Percentiles rank a stretch among this genome's conserved stretches.
These are phyloP conservation scores for Wickerhamiella qilinensis DNA, from an alignment of 805 yeast genomes.

Conservation along the genomic window DNA sequence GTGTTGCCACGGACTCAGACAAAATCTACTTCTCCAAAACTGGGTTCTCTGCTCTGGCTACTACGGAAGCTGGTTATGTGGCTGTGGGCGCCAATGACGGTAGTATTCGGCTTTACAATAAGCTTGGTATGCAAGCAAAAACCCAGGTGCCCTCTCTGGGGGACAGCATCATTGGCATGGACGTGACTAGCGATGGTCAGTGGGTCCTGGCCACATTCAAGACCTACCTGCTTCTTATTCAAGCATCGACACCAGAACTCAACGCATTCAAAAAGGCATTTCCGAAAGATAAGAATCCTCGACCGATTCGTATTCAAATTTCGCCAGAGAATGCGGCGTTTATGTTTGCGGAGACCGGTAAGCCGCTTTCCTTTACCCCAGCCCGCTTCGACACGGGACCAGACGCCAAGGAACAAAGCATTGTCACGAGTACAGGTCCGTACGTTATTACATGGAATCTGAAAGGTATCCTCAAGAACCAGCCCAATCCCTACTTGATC, in stretches of 20 bases:
- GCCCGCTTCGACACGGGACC: slow-evolving; percentile 66
- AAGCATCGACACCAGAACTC: slow-evolving; percentile 46
- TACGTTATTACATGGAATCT: slow-evolving; percentile 71
- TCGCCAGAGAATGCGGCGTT: slow-evolving; percentile 57
- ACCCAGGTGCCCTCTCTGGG: slow-evolving; percentile 72
- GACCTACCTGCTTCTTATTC: slow-evolving; percentile 53
- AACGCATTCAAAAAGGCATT: slow-evolving; percentile 54
- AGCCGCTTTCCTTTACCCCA: slow-evolving; percentile 42
- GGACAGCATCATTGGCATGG: slow-evolving; percentile 50
- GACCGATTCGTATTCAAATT: slow-evolving; percentile 49
- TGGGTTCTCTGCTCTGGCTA: slow-evolving; percentile 40
- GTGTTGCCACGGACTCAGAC: slow-evolving; percentile 40
- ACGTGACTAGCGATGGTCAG: slow-evolving; percentile 62
- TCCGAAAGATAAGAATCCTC: slow-evolving; percentile 48
- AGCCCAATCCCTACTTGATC: slow-evolving; percentile 42
- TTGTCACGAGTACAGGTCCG: slow-evolving; percentile 68
- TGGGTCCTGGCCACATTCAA: slow-evolving; percentile 72
- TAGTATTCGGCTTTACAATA: slow-evolving; percentile 47
- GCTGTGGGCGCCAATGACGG: slow-evolving; percentile 69
- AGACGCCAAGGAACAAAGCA: slow-evolving; percentile 47
- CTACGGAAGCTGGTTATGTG: slow-evolving; percentile 57
- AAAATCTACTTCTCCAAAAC: slow-evolving; percentile 40
- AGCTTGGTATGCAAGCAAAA: slow-evolving; percentile 60
- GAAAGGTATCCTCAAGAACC: slow-evolving; percentile 38
- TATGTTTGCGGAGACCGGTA: slow-evolving; percentile 35